Evolutionary conservation across 768 basidiomycete genomes (phyloP), one percentile per base, ranked within the genome.

Genomic region (Collybiopsis luxurians): DNA sequence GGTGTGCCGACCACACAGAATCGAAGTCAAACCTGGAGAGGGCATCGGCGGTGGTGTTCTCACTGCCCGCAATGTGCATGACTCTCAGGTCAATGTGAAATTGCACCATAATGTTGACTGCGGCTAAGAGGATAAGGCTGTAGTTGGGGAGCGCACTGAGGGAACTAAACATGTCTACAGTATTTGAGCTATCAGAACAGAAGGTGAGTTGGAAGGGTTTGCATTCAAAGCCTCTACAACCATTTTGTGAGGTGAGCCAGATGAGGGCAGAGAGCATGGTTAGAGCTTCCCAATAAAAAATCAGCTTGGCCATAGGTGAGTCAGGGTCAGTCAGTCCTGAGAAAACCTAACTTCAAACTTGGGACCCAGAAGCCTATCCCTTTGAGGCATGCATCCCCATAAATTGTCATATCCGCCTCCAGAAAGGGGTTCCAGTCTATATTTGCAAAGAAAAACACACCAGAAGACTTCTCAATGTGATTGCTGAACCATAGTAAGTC

Each of bases 31-130:
- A 27, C 13, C 66, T 64, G 0, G 72, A 75, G 1, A 76, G 55
- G 0, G 70, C 66, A 47, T 75, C 73, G 0, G 71, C 71, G 1
- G 71, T 59, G 0, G 10, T 17, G 44, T 76, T 76, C 0, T 63
- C 21, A 0, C 46, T 19, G 0, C 70, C 67, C 0, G 65, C 59
- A 19, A 73, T 55, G 39, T 71, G 64, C 0, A 71, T 36, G 3
- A 73, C 64, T 0, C 66, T 60, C 0, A 70, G 44, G 4, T 68
- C 38, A 15, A 62, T 57, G 2, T 55, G 9, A 2, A 12, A 7
- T 0, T 19, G 10, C 1, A 69, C 2, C 0, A 69, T 24, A 1
- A 65, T 24, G 51, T 68, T 61, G 1, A 66, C 56, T 2, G 58
- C 43, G 13, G 57, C 38, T 24, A 48, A 42, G 1, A 73, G 52